Base-by-base conservation (phyloP, 2,329 filamentous ascomycete genomes). In the Emergomyces orientalis region DNA sequence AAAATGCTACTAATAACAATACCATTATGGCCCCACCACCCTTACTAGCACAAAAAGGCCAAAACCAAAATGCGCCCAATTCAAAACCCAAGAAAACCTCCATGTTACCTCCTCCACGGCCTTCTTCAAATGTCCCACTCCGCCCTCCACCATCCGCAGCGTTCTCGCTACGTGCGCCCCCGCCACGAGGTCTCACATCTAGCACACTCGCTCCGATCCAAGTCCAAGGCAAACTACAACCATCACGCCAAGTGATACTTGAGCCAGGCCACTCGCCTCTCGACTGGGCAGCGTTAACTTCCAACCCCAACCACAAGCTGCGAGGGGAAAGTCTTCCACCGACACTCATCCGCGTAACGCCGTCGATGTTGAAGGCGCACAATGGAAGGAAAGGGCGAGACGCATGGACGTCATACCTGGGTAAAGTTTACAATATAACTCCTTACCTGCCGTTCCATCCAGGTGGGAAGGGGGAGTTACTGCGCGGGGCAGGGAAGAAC, bases 211-310 rank as follows among this genome's bases (percentile, higher is more conserved):
- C 76, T 51, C 74, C 80, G 9, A 69, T 70, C 7, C 55, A 74
- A 75, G 34, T 81, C 76, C 62, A 71, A 71, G 47, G 78, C 75
- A 72, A 74, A 65, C 67, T 70, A n/a, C 57, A 77, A n/a, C 63
- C 74, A 17, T 73, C 74, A 4, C 71, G 73, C 22, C 72, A 93
- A 71, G 89, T 97, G 4, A 81, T 88, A 9, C 84, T 99, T 4
- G 84, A 86, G n/a, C 94, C 94, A 0, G 93, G 94, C 39, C 92
- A 93, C 79, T 96, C 91, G 1, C 93, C 94, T 0, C 86, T 99
- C 14, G 94, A 99, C 82, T 99, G 94, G 94, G 94, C 94, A 14
- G 86, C 88, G 6, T 83, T 96, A 0, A 84, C 85, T 1, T 80
- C 81, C 25, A 77, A 81, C 57, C 86, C 87, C 13, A 78, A 77